Evolutionary conservation across 2,329 filamentous ascomycete genomes (phyloP).

Genomic region (Fusarium nurragi): DNA sequence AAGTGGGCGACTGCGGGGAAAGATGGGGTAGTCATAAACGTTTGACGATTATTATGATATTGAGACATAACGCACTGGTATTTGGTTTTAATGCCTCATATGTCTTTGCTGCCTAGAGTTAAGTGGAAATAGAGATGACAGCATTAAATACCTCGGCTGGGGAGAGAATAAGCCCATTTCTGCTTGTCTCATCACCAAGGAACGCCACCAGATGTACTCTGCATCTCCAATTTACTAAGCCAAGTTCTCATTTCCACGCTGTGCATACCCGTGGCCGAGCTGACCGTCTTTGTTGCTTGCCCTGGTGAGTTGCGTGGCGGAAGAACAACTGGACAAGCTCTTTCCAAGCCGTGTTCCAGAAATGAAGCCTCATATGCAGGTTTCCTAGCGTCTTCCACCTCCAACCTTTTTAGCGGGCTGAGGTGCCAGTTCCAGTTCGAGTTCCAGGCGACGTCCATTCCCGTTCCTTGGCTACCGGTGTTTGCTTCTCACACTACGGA

Average conservation of each 20-base stretch:
- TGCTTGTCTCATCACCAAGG: conserved; percentile 13
- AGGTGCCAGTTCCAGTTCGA: conserved; percentile 6
- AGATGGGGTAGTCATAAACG: conserved; percentile 27
- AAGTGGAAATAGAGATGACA: neutral
- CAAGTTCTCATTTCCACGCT: conserved; percentile 7
- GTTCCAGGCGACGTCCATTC: conserved; percentile 12
- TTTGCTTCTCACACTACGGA: conserved; percentile 14
- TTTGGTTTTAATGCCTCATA: neutral
- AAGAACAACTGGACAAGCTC: conserved; percentile 2
- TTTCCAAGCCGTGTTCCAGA: conserved; percentile 23
- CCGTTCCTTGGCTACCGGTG: conserved; percentile 1
- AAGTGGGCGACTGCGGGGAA: conserved; percentile 35
- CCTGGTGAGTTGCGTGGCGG: conserved; percentile 12
- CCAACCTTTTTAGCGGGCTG: conserved; percentile 20
- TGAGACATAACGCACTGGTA: neutral
- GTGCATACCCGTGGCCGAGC: conserved; percentile 9
- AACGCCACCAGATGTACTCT: conserved; percentile 1
- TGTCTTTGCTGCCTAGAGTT: neutral
- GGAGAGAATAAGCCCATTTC: neutral
- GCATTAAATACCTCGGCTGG: neutral
- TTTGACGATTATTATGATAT: neutral
- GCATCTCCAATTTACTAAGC: neutral
- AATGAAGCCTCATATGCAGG: conserved; percentile 22
- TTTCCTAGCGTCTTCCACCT: conserved; percentile 6
- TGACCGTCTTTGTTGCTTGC: neutral